These are phyloP conservation scores for Phytophthora citricola DNA, from an alignment of 352 stramenopile species.

Conservation along the genomic window DNA sequence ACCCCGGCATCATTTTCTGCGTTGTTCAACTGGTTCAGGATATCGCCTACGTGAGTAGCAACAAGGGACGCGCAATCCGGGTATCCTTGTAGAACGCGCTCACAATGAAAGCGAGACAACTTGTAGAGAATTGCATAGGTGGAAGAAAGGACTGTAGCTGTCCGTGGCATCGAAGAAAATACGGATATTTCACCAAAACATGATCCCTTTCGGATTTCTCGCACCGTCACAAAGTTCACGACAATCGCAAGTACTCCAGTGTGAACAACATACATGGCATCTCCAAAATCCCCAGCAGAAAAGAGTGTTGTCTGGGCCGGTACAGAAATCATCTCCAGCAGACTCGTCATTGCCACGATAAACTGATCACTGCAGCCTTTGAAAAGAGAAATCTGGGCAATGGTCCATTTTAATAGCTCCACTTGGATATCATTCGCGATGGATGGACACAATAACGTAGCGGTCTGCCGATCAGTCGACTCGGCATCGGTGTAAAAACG, in stretches of 20 bases:
- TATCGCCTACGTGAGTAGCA: slow-evolving; percentile 52
- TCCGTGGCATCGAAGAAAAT: slow-evolving; percentile 64
- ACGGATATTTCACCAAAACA: slow-evolving; percentile 80
- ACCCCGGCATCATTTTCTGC: slow-evolving; percentile 25
- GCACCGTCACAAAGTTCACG: slow-evolving; percentile 61
- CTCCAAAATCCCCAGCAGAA: slow-evolving; percentile 58
- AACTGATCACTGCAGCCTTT: slow-evolving; percentile 66
- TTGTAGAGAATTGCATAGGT: slow-evolving; percentile 73
- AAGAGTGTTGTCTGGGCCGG: slow-evolving; percentile 64
- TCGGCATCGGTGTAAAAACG: slow-evolving; percentile 74
- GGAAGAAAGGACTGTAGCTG: slow-evolving; percentile 59
- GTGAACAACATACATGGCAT: slow-evolving; percentile 81
- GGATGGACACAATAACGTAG: slow-evolving; percentile 72
- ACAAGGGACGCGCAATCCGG: slow-evolving; percentile 49
- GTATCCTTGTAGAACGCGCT: slow-evolving; percentile 66
- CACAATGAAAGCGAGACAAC: slow-evolving; percentile 66
- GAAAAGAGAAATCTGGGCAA: slow-evolving; percentile 71
- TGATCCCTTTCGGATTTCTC: slow-evolving; percentile 65
- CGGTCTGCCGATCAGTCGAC: slow-evolving; percentile 66
- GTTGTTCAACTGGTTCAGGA: slow-evolving; percentile 47
- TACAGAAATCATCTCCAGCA: slow-evolving; percentile 70
- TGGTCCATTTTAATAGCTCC: slow-evolving; percentile 63
- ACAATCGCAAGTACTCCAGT: slow-evolving; percentile 66
- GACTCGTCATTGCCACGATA: slow-evolving; percentile 66
- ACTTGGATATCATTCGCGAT: slow-evolving; percentile 82